Evolutionary conservation across 1,139 yeast species (phyloP), one percentile per base, ranked within the genome.

Genomic region (Candida pseudoviswanathii): DNA sequence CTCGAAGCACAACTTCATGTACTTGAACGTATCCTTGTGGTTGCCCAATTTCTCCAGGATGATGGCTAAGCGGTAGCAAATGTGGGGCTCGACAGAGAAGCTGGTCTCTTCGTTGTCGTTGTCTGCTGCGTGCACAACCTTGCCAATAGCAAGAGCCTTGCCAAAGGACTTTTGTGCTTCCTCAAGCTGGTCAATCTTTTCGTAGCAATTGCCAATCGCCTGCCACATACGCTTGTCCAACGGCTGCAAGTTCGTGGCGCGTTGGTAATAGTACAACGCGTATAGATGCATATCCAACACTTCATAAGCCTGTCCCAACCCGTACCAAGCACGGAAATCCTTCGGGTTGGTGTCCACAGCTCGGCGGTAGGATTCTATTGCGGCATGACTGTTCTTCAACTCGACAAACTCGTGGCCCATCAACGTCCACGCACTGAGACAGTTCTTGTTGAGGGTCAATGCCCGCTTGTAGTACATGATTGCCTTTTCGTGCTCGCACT

Each of bases 361-460:
- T 46, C 96, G 75, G 56, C 99, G 74, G 64, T 95, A 95, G 49
- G 96, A 86, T 69, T 94, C 98, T 48, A 95, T 94, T 1, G 99
- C 99, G 1, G 99, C 98, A 66, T 95, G 97, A 0, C 97, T 87
- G 67, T 95, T 95, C 61, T 94, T 92, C 58, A 94, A 77, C 65
- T 95, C 99, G 9, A 95, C 96, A 71, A 90, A 95, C 68, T 95
- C 99, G 68, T 95, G 99, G 9, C 99, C 99, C 97, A 95, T 92
- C 51, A 95, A 75, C 0, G 98, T 94, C 98, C 99, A 95, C 0
- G 99, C 98, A 58, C 92, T 84, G 21, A 92, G 73, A 59, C 96
- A 90, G 57, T 84, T 82, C 51, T 89, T 83, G 64, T 91, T 88
- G 50, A 94, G 73, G 0, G 90, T 82, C 39, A 95, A 71, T 0